Evolutionary conservation across 169 alveolate genomes (phyloP).

Genomic region (Fabrea salina): DNA sequence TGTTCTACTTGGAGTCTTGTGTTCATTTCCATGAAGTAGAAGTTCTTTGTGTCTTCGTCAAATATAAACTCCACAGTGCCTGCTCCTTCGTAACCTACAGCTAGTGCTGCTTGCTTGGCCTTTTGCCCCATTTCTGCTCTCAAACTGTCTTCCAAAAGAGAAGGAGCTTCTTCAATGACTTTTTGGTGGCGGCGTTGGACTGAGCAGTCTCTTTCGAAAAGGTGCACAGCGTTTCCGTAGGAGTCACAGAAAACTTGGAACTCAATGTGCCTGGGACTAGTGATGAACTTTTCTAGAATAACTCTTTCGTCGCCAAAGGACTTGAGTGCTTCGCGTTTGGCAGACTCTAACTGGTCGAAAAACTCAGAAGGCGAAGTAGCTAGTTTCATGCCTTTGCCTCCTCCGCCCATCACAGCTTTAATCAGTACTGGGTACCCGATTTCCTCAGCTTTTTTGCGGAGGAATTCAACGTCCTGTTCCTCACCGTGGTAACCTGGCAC

Average conservation of each 20-base stretch:
- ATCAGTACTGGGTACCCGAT: conserved; percentile 81
- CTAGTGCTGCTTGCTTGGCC: conserved; percentile 74
- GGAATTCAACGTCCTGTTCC: conserved; percentile 47
- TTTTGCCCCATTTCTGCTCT: conserved; percentile 59
- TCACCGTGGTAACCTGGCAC: conserved; percentile 81
- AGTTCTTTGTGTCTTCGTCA: conserved; percentile 59
- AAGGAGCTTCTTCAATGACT: conserved; percentile 83
- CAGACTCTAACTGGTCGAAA: conserved; percentile 62
- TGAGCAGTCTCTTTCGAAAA: conserved; percentile 79
- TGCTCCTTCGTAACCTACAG: conserved; percentile 82
- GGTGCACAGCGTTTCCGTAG: conserved; percentile 70
- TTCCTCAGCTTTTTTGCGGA: conserved; percentile 39
- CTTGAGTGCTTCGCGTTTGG: conserved; percentile 75
- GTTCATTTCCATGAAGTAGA: conserved; percentile 84
- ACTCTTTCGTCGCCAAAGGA: conserved; percentile 75
- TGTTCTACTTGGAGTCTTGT: conserved; percentile 88
- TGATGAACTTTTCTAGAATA: conserved; percentile 72
- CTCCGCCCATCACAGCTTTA: conserved; percentile 87
- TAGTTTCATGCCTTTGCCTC: conserved; percentile 88
- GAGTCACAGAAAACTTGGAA: conserved; percentile 77
- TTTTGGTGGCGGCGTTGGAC: conserved; percentile 80
- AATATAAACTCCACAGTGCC: conserved; percentile 80
- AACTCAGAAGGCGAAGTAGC: conserved; percentile 57
- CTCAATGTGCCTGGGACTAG: conserved; percentile 82
- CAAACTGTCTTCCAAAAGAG: conserved; percentile 47